Evolutionary conservation across 768 basidiomycete genomes (phyloP).

Genomic region (Lactarius indigo): DNA sequence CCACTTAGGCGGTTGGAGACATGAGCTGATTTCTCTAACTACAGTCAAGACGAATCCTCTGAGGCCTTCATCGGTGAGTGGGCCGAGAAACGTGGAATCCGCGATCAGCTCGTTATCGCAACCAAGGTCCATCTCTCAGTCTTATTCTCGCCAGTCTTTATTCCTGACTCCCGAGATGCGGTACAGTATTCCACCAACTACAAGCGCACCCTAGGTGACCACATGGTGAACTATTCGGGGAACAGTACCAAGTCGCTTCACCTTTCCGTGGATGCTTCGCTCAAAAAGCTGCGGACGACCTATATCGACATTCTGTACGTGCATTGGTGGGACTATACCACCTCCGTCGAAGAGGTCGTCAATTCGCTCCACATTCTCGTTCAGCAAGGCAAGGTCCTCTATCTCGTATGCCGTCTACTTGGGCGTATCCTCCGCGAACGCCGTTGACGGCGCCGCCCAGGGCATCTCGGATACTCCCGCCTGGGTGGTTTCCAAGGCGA

Average conservation of each 20-base stretch:
- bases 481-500: constrained; percentile 36
- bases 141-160: not conserved
- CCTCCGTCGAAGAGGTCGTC: constrained; percentile 45
- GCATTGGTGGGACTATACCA: constrained; percentile 38
- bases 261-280: constrained; percentile 32
- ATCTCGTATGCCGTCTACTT: constrained; percentile 26
- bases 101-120: constrained; percentile 36
- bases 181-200: constrained; percentile 28
- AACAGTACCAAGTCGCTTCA: constrained; percentile 34
- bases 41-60: constrained; percentile 51
- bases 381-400: constrained; percentile 33
- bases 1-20: not conserved
- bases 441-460: not conserved
- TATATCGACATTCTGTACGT: constrained; percentile 39
- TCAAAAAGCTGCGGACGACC: constrained; percentile 40
- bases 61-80: constrained; percentile 53
- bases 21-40: not conserved
- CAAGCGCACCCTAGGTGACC: constrained; percentile 10
- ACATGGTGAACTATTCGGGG: constrained; percentile 34
- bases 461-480: constrained; percentile 35
- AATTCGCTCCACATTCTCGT: constrained; percentile 34
- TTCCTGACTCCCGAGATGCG: constrained; percentile 28
- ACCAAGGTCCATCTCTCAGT: constrained; percentile 18
- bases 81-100: constrained; percentile 38
- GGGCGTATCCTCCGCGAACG: too few species aligned